Base-by-base conservation (phyloP, 768 basidiomycete genomes). In the Phlebiopsis flavidoalba region DNA sequence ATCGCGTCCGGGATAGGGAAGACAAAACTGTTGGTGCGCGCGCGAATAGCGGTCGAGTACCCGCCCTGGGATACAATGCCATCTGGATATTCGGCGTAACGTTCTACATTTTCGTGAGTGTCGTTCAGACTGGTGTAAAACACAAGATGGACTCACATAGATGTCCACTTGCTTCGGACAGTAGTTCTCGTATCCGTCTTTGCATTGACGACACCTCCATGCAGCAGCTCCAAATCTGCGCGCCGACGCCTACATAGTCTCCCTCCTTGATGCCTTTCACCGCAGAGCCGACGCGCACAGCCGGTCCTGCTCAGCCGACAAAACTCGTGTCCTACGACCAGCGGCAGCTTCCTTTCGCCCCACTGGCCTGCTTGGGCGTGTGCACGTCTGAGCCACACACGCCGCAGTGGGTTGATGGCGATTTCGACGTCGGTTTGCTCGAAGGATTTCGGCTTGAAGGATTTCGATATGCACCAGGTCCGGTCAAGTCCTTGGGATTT, bases 261-360 rank as follows among this genome's bases (percentile, higher is more conserved):
- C 85, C 85, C 8, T 79, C 75, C 66, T 84, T 83, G 74, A 86
- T 76, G 77, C 5, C 66, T 76, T 48, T 86, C 84, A 47, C 83
- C 76, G 26, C 26, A 31, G 26, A 31, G 26, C 26, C 26, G 26
- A 31, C 26, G 26, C 26, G 26, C 6, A 31, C 26, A 6, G 26
- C n/a, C 6, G 8, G 77, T 69, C n/a, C n/a, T n/a, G n/a, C n/a
- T n/a, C n/a, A n/a, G 1, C 87, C 85, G 60, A 88, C 81, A 52
- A n/a, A 87, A 83, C 69, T 85, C 83, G 65, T 86, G 83, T 15
- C 70, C 71, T 22, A 69, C 66, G 43, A 65, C 21, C 79, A 79
- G 40, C 10, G 40, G 26, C 2, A 31, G 26, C 26, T 31, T 31
- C 3, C 26, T 31, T 6, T 31, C 26, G 26, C 26, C 26, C 26